Base-by-base conservation (phyloP, 306 rosid genomes). In the Cajanus cajan region DNA sequence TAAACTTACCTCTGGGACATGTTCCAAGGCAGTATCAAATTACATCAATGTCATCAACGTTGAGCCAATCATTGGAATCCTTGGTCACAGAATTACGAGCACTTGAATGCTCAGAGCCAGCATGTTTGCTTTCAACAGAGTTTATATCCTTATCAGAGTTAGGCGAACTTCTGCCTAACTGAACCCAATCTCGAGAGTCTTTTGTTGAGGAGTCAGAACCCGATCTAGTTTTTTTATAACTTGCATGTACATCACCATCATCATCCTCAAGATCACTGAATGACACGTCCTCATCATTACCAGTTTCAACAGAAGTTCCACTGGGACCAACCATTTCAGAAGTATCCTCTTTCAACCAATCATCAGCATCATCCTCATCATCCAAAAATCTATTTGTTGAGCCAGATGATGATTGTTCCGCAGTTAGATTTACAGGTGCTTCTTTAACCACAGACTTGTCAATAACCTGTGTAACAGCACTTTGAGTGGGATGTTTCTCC, bases 201-300 rank as follows among this genome's bases (percentile, higher is more conserved):
- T 89, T 92, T 8, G 97, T 74, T 8, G 97, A 94, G 13, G 94
- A 92, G 83, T 92, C 97, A 43, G 98, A 94, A 31, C 97, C 90
- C 3, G 96, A 90, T 54, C 88, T 76, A 24, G 64, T 86, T 71
- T 90, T 95, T 76, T 87, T 90, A 85, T 87, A 83, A 84, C 79
- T 82, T 54, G 63, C 74, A 37, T 89, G 86, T 2, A 64, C 86
- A 19, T 87, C 92, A 34, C 84, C 88, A 59, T 92, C 98, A 0
- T 94, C 98, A 21, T 94, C 98, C 87, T 94, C 98, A 19, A 94
- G 97, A 82, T 94, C 98, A 68, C 98, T 94, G 84, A 94, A 94
- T 3, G 98, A 89, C 14, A 94, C 98, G 78, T 94, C 98, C 82
- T 94, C 98, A 0, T 92, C 97, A 69, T 87, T 88, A 74, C 73